phyloP scores from a whole-genome alignment of 257 asterid genomes.

The Solanum piurae region DNA sequence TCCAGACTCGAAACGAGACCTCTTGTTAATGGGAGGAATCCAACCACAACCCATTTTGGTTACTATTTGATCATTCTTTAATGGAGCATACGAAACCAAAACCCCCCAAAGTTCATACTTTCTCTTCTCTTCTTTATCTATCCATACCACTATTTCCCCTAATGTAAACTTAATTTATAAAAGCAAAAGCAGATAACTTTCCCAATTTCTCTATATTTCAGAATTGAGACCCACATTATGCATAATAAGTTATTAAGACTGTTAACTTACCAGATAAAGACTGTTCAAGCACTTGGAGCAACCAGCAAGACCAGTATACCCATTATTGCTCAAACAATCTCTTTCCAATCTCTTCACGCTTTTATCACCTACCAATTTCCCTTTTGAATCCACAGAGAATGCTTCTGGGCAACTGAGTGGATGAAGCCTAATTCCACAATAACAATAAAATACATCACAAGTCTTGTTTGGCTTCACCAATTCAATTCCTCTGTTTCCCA shows the following conservation, averaged over 20 bases:
- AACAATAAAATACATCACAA: slow-evolving; percentile 75
- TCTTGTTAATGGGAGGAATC: background rate
- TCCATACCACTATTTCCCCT: background rate
- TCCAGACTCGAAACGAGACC: too few relatives aligned
- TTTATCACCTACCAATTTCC: slow-evolving; percentile 44
- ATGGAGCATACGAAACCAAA: background rate
- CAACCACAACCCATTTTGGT: background rate
- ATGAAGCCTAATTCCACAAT: slow-evolving; percentile 80
- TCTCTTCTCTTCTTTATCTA: background rate
- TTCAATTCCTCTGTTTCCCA: slow-evolving; percentile 41
- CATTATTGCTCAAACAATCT: slow-evolving; percentile 38
- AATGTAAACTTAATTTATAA: background rate
- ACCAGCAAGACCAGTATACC: slow-evolving; percentile 40
- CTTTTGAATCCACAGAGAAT: slow-evolving; percentile 36
- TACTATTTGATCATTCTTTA: background rate
- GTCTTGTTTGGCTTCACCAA: slow-evolving; percentile 55
- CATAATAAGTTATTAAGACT: background rate
- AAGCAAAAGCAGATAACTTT: background rate
- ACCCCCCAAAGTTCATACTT: background rate
- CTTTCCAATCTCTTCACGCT: slow-evolving; percentile 58
- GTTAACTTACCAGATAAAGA: slow-evolving; percentile 38
- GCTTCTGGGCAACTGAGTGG: slow-evolving; percentile 74
- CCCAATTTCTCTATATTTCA: background rate
- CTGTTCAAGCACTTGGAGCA: slow-evolving; percentile 69
- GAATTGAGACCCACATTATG: background rate